Conservation (phyloP, 225 moss, liverwort and hornwort species). For the Straminergon stramineum region DNA sequence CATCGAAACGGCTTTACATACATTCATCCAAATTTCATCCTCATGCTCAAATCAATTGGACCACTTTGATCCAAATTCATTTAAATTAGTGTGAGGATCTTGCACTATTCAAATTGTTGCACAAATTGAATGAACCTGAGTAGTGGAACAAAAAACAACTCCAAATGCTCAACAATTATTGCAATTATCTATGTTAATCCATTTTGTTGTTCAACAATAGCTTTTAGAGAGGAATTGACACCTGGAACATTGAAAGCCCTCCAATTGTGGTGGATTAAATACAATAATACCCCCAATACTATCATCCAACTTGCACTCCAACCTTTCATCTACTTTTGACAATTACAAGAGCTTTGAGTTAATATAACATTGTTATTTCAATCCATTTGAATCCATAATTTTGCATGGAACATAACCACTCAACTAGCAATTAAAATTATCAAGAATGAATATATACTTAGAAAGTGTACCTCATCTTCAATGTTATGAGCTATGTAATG, state of each 20-base stretch:
- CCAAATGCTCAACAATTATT: neutral
- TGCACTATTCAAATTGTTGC: neutral
- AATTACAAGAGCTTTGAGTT: neutral
- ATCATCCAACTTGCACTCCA: conserved; percentile 44
- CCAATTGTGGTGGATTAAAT: conserved; percentile 21
- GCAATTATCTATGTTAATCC: no score
- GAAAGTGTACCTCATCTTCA: neutral
- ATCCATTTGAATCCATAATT: neutral
- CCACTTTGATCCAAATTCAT: neutral
- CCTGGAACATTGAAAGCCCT: conserved; percentile 1
- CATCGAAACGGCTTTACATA: neutral
- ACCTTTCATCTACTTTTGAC: conserved; percentile 1
- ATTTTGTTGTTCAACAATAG: neutral
- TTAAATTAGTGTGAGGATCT: neutral
- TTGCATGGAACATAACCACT: neutral
- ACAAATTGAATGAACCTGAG: neutral
- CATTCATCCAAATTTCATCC: neutral
- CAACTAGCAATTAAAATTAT: neutral
- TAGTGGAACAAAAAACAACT: neutral
- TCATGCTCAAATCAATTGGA: neutral
- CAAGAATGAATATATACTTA: neutral
- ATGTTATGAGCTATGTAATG: neutral
- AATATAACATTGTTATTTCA: neutral
- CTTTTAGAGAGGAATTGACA: neutral
- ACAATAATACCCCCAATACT: conserved; percentile 17